Conservation (phyloP, 2,329 filamentous ascomycete species). For the Metarhizium robertsii region DNA sequence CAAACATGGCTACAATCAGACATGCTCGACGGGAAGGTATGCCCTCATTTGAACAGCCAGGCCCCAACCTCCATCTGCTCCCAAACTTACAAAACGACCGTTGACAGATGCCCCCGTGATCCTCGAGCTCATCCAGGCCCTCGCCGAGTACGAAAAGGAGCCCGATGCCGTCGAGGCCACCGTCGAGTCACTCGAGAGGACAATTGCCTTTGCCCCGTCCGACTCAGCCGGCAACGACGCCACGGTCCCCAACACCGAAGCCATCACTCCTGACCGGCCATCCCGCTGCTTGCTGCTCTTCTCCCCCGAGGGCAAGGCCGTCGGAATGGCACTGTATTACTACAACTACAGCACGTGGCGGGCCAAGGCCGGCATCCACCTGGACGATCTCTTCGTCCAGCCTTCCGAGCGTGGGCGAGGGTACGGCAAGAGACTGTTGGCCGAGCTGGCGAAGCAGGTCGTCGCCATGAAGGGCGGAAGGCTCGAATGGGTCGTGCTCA, state of each 20-base stretch:
- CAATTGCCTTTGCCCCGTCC: conserved; percentile 66
- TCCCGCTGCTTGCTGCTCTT: conserved; percentile 68
- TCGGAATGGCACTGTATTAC: conserved; percentile 84
- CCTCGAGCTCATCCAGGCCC: conserved; percentile 69
- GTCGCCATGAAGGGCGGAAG: conserved; percentile 61
- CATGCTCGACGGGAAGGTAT: conserved; percentile 52
- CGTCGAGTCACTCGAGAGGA: conserved; percentile 58
- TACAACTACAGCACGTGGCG: conserved; percentile 96
- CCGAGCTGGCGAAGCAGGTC: conserved; percentile 70
- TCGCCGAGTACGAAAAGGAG: conserved; percentile 82
- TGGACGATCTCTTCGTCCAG: conserved; percentile 86
- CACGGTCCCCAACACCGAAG: conserved; percentile 35
- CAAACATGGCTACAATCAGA: conserved; percentile 11
- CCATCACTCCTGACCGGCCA: conserved; percentile 47
- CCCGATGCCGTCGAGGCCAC: conserved; percentile 69
- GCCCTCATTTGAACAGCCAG: conserved; percentile 1
- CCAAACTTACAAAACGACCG: conserved; percentile 1
- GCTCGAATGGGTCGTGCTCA: conserved; percentile 84
- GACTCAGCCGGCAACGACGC: conserved; percentile 30
- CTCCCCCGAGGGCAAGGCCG: conserved; percentile 36
- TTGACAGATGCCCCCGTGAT: conserved; percentile 69
- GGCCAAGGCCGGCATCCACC: conserved; percentile 76
- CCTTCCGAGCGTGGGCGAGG: conserved; percentile 61
- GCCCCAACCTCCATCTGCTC: neutral
- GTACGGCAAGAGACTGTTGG: conserved; percentile 69